Conservation (phyloP, 2,329 filamentous ascomycete species). For the Neocatenulostroma microsporum region DNA sequence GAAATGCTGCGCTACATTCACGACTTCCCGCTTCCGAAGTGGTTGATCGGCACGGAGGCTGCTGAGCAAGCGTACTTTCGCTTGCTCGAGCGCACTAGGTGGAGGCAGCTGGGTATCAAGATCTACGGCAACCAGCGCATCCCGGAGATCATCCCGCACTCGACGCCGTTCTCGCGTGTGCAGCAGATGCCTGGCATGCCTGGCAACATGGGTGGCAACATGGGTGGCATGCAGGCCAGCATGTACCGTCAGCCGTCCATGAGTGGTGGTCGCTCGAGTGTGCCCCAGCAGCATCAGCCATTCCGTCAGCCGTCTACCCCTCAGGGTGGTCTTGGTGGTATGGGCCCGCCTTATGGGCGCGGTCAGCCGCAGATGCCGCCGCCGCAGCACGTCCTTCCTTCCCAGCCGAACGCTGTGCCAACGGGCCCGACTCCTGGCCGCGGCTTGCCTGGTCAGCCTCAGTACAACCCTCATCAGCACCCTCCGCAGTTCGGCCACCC, state of each 20-base stretch:
- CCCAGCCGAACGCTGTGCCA: slow-evolving; percentile 15
- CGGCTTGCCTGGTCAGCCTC: slow-evolving; percentile 12
- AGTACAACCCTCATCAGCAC: slow-evolving; percentile 9
- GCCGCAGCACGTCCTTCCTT: slow-evolving; percentile 8
- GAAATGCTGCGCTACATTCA: slow-evolving; percentile 24
- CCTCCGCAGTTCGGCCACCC: background rate
- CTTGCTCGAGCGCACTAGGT: slow-evolving; percentile 21
- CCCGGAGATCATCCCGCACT: slow-evolving; percentile 4
- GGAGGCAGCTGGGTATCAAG: slow-evolving; percentile 18
- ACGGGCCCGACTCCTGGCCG: slow-evolving; percentile 11
- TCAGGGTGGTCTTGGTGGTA: background rate
- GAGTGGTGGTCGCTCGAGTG: background rate
- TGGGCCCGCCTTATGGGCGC: background rate
- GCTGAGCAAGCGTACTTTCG: slow-evolving; percentile 17
- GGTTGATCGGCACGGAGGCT: slow-evolving; percentile 19
- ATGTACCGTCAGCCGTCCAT: background rate
- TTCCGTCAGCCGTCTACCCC: too few species aligned
- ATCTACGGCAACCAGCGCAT: slow-evolving; percentile 18
- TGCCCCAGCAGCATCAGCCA: background rate
- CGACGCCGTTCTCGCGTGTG: background rate
- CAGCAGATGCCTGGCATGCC: slow-evolving; percentile 7
- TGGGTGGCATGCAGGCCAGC: too few species aligned
- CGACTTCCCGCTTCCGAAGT: slow-evolving; percentile 21
- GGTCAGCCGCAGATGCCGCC: slow-evolving; percentile 1
- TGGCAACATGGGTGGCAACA: too few species aligned